These are phyloP conservation scores for Aspergillus puulaauensis DNA, from an alignment of 2,329 filamentous ascomycete genomes.

Conservation along the genomic window DNA sequence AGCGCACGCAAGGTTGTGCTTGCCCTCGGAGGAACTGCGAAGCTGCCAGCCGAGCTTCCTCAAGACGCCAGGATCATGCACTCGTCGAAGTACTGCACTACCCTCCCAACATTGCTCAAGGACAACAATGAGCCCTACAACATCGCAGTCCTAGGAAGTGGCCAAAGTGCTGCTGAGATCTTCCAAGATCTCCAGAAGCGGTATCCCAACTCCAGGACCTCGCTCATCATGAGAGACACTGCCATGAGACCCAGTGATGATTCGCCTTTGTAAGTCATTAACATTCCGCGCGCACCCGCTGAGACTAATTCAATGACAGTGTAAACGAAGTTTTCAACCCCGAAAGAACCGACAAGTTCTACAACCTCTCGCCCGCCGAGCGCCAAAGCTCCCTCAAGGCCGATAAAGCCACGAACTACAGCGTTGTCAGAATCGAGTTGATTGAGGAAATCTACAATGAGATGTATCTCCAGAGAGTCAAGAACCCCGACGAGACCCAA, in stretches of 20 bases:
- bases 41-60: conserved; percentile 69
- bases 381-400: conserved; percentile 63
- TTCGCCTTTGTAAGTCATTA: conserved; percentile 77
- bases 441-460: conserved; percentile 86
- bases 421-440: conserved; percentile 85
- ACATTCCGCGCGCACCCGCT: not conserved
- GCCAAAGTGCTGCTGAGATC: conserved; percentile 93
- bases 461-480: conserved; percentile 81
- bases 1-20: conserved; percentile 57
- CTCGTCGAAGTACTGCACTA: conserved; percentile 75
- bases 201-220: conserved; percentile 78
- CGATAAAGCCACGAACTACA: conserved; percentile 88
- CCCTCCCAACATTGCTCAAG: conserved; percentile 37
- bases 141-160: conserved; percentile 82
- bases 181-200: conserved; percentile 82
- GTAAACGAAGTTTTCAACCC: conserved; percentile 98
- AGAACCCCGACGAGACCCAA: conserved; percentile 64
- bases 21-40: conserved; percentile 66
- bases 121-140: conserved; percentile 54
- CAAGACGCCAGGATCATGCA: conserved; percentile 73
- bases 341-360: conserved; percentile 75
- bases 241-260: conserved; percentile 90
- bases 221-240: conserved; percentile 76
- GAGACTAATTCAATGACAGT: conserved; percentile 43
- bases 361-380: conserved; percentile 61